Percentiles rank a stretch among this genome's conserved stretches.
Conservation (phyloP, 2,329 filamentous ascomycete species). For the Cordyceps tenuipes region DNA sequence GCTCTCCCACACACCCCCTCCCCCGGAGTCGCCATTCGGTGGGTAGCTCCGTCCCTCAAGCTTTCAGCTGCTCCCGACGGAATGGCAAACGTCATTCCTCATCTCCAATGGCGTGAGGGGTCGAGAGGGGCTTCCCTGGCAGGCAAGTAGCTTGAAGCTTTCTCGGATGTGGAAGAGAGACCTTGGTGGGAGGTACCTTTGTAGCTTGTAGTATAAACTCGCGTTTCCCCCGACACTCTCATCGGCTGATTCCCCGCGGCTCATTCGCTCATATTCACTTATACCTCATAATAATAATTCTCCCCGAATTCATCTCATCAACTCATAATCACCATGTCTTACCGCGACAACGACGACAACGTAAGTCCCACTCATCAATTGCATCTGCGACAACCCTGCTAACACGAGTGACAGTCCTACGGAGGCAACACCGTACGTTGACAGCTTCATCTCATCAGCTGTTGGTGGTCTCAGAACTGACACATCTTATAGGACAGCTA, state of each 20-base stretch:
- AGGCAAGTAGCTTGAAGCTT: slow-evolving; percentile 2
- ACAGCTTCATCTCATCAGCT: not conserved
- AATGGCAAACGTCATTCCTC: slow-evolving; percentile 8
- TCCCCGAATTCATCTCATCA: too few relatives aligned
- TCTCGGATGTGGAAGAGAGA: not conserved
- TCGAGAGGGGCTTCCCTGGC: not conserved
- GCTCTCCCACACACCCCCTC: not conserved
- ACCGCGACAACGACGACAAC: slow-evolving; percentile 32
- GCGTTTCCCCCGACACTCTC: not conserved
- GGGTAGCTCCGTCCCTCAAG: not conserved
- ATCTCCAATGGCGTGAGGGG: slow-evolving; percentile 10
- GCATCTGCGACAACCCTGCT: not conserved
- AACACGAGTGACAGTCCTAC: slow-evolving; percentile 19
- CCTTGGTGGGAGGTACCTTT: slow-evolving; percentile 4
- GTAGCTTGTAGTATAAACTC: slow-evolving; percentile 10
- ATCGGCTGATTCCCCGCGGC: not conserved
- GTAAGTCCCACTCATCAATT: slow-evolving; percentile 17
- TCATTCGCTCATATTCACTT: slow-evolving; percentile 3
- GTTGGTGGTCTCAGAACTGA: not conserved
- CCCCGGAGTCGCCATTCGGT: not conserved
- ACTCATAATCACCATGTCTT: slow-evolving; percentile 33
- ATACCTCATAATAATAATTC: too few relatives aligned
- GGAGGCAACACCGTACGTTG: slow-evolving; percentile 21
- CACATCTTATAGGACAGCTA: slow-evolving; percentile 11
- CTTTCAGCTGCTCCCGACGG: slow-evolving; percentile 4